Conservation (phyloP, 768 basidiomycete genomes). For the Lanmaoa pseudosensibilis region DNA sequence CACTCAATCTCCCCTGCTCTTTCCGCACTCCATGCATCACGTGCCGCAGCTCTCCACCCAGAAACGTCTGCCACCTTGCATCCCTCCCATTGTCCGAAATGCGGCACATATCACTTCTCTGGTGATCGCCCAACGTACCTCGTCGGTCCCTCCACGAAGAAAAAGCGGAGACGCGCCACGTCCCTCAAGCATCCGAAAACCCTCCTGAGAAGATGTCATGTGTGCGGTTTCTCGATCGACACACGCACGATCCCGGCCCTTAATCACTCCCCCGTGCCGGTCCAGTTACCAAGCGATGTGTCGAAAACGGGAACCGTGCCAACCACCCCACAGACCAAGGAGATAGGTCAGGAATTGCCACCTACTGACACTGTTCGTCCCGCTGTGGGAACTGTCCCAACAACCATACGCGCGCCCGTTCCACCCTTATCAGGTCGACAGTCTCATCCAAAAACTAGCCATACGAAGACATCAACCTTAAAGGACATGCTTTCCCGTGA, state of each 20-base stretch:
- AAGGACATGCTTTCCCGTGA: constrained; percentile 66
- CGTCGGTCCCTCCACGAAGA: constrained; percentile 26
- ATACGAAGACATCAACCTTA: constrained; percentile 44
- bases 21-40: constrained; percentile 59
- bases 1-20: constrained; percentile 54
- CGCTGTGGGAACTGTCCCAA: neutral
- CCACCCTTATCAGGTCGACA: constrained; percentile 22
- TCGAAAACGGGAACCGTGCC: neutral
- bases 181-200: neutral
- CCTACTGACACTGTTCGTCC: neutral
- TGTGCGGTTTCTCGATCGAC: constrained; percentile 20
- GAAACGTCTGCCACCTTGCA: constrained; percentile 22
- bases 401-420: neutral
- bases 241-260: neutral
- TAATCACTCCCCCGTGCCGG: neutral
- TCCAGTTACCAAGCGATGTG: neutral
- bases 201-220: constrained; percentile 19
- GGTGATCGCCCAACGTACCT: constrained; percentile 40
- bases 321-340: neutral
- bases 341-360: neutral
- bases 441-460: constrained; percentile 40
- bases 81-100: constrained; percentile 47
- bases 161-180: constrained; percentile 12
- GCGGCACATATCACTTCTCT: constrained; percentile 50
- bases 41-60: constrained; percentile 35